These are phyloP conservation scores for Globisporangium parvum DNA, from an alignment of 352 stramenopile species.

Conservation along the genomic window DNA sequence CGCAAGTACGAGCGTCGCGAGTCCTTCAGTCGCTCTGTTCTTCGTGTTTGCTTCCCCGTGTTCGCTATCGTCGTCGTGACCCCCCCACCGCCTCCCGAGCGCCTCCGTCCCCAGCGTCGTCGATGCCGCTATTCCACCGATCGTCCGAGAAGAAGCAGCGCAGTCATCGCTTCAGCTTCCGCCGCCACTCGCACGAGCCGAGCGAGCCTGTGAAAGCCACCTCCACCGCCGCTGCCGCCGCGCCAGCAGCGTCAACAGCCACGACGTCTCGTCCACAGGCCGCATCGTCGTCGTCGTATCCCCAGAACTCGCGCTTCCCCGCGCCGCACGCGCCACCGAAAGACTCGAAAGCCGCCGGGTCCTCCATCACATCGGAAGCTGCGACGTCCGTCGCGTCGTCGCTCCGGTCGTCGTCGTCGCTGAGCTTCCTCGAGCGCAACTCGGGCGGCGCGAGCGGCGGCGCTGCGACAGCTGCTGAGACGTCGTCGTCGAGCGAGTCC, in stretches of 20 bases:
- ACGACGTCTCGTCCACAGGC: neutral
- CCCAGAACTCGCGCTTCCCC: neutral
- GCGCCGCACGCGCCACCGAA: neutral
- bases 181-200: constrained; percentile 42
- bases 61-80: neutral
- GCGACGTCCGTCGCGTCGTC: constrained; percentile 43
- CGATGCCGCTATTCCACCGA: constrained; percentile 65
- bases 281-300: constrained; percentile 2
- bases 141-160: constrained; percentile 45
- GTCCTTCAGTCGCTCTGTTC: neutral
- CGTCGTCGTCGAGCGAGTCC: constrained; percentile 13
- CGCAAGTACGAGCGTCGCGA: too few relatives aligned
- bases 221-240: constrained; percentile 2
- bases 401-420: constrained; percentile 42
- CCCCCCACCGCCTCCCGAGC: too few relatives aligned
- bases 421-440: constrained; percentile 35
- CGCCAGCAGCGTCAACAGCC: neutral
- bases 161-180: constrained; percentile 60
- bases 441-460: constrained; percentile 25
- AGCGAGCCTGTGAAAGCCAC: constrained; percentile 6
- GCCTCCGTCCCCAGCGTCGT: neutral
- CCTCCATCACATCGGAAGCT: constrained; percentile 20
- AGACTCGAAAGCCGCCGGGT: constrained; percentile 7
- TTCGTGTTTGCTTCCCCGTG: neutral
- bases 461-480: constrained; percentile 5